Base-by-base conservation (phyloP, 306 rosid species). In the Rosa rugosa region DNA sequence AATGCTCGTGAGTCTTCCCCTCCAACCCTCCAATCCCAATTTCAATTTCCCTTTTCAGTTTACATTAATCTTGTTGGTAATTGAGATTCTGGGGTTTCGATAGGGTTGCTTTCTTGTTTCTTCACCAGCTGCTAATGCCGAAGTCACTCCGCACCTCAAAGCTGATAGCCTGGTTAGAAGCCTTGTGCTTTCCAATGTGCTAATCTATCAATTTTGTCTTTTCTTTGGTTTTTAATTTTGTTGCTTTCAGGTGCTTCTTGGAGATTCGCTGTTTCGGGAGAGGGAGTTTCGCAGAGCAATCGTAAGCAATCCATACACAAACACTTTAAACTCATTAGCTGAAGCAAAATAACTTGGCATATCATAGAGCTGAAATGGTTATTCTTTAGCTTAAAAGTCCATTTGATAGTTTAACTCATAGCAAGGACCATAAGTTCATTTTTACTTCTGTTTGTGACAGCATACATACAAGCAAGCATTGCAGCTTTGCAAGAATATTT, bases 81-180 rank as follows among this genome's bases (percentile, higher is more conserved):
- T 79, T 62, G 18, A 44, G 18, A 13, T 46, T 69, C 12, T 72
- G 41, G 27, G 45, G 44, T 46, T 79, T 16, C 41, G 11, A 7
- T 64, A 96, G 99, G 89, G 94, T 83, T 93, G 85, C 82, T 96
- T 96, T 88, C 98, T 93, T n/a, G 97, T 91, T 86, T 96, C 99
- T 3, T 96, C 99, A 13, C 92, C 98, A 42, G 89, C 96, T 70
- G 91, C 91, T 23, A 92, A 88, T 84, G 90, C 94, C 75, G 99
- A 96, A 80, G 79, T 89, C 64, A 79, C 69, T 67, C 92, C 91
- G 3, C 92, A 86, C 85, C 94, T 96, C 85, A 96, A 90, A 86
- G 88, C 91, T 59, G 99, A 96, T 78, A 89, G 96, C 86, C 79
- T 91, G 98, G 99, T 95, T 50, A 81, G 87, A 67, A 67, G 56